Conservation (phyloP, 176 grass and related monocot species). For the Sorghum bicolor region Sorghum_bicolor_NCBIv3 NC_012875.2:56206001-56206500, state of each 20-base stretch:
- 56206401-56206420: not conserved
- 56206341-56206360: not conserved
- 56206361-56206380: not conserved
- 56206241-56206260: too few species aligned
- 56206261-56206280: too few species aligned
- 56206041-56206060: not conserved
- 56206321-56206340: not conserved
- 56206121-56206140: not conserved
- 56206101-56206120: not conserved
- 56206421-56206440: not conserved
- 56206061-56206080: not conserved
- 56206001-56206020: slow-evolving; percentile 33
- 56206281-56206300: too few species aligned
- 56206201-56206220: too few species aligned
- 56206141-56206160: not conserved
- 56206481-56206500: not conserved
- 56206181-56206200: not conserved
- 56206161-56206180: too few species aligned
- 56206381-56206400: not conserved
- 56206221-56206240: too few species aligned
- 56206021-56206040: slow-evolving; percentile 2
- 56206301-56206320: too few species aligned
- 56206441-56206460: not conserved
- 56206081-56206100: not conserved
- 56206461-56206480: not conserved